phyloP scores from a whole-genome alignment of 371 early-diverging fungal species.

The Conidiobolus incongruus region DNA sequence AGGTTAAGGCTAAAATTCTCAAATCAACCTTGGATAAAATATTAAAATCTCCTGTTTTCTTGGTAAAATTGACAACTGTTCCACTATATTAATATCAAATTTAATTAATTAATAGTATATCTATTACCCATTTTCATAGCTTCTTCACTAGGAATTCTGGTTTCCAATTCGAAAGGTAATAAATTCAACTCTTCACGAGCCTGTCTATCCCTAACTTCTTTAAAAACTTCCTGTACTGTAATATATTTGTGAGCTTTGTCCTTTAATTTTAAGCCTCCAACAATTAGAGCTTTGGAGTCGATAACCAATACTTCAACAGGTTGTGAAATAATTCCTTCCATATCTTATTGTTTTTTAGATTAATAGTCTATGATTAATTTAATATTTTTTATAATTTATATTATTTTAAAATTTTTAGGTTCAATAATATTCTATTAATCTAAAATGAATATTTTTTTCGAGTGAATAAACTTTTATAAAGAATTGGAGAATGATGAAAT shows the following conservation, averaged over 20 bases:
- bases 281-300: slow-evolving; percentile 7
- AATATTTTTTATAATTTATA: too few species aligned
- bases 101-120: too few species aligned
- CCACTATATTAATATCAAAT: too few species aligned
- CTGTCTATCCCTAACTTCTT: slow-evolving; percentile 59
- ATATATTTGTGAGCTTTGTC: slow-evolving; percentile 39
- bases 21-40: slow-evolving; percentile 67
- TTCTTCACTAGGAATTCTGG: slow-evolving; percentile 46
- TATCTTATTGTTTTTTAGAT: too few species aligned
- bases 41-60: slow-evolving; percentile 81
- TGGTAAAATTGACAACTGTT: slow-evolving; percentile 65
- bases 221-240: slow-evolving; percentile 72
- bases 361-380: too few species aligned
- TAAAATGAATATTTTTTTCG: too few species aligned
- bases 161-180: slow-evolving; percentile 36
- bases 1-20: slow-evolving; percentile 70
- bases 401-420: too few species aligned
- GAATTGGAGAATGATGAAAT: too few species aligned
- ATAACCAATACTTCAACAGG: slow-evolving; percentile 3
- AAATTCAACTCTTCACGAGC: slow-evolving; percentile 38
- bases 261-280: slow-evolving; percentile 8
- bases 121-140: slow-evolving; percentile 45
- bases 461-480: too few species aligned
- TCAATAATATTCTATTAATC: too few species aligned
- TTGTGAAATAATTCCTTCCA: too few species aligned